Evolutionary conservation across 257 asterid genomes (phyloP).

Genomic region (Rhazya stricta): DNA sequence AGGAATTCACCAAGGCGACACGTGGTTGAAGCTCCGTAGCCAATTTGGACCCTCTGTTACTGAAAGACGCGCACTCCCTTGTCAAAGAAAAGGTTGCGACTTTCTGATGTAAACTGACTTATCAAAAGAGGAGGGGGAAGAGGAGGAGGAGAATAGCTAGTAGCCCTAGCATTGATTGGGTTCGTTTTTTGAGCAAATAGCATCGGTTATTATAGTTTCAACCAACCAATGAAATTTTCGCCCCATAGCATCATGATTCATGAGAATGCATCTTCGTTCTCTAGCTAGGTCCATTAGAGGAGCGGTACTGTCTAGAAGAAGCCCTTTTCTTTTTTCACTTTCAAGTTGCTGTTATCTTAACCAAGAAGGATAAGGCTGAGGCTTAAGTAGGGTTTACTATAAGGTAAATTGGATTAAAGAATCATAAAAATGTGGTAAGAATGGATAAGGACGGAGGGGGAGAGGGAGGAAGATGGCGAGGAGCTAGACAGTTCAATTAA

Average conservation of each 20-base stretch:
- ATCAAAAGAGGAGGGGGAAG: no score
- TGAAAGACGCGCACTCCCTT: conserved; percentile 20
- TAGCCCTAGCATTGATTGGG: background rate
- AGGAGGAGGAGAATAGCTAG: background rate
- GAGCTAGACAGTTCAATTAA: conserved; percentile 13
- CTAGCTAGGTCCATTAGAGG: background rate
- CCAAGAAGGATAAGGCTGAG: conserved; percentile 29
- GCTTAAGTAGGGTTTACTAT: conserved; percentile 15
- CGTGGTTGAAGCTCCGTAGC: conserved; percentile 24
- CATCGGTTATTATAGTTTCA: background rate
- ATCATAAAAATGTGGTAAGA: conserved; percentile 12
- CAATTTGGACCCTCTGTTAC: conserved; percentile 22
- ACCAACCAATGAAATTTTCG: background rate
- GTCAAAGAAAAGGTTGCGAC: background rate
- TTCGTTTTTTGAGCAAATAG: background rate
- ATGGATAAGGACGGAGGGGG: conserved; percentile 29
- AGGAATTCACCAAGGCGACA: conserved; percentile 19
- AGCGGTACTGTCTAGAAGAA: conserved; percentile 13
- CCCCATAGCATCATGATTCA: conserved; percentile 18
- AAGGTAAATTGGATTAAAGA: conserved; percentile 20
- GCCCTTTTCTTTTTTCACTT: conserved; percentile 17
- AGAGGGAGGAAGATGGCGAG: background rate
- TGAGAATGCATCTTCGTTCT: conserved; percentile 12
- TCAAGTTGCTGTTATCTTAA: conserved; percentile 31
- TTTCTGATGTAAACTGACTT: conserved; percentile 6